These are phyloP conservation scores for Scorias spongiosa DNA, from an alignment of 2,329 filamentous ascomycete species.

Conservation along the genomic window DNA sequence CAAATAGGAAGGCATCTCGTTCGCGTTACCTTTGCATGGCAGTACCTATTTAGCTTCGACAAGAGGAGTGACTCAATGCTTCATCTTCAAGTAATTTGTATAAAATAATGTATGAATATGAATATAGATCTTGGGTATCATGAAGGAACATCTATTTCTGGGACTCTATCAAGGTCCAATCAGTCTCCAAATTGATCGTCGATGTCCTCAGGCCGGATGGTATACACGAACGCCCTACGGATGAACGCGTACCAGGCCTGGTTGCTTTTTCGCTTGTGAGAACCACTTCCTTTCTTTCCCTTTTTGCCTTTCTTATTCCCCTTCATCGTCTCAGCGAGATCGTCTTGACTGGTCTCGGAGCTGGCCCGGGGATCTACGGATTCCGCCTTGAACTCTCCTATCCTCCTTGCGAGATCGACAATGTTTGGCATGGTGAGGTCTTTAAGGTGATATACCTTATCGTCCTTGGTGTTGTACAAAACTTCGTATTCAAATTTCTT, in stretches of 20 bases:
- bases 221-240: conserved; percentile 63
- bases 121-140: conserved; percentile 4
- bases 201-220: conserved; percentile 50
- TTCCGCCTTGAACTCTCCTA: conserved; percentile 38
- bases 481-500: conserved; percentile 58
- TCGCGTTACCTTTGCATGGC: too few relatives aligned
- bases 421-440: conserved; percentile 78
- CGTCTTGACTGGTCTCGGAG: conserved; percentile 14
- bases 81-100: too few relatives aligned
- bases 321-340: conserved; percentile 12
- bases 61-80: too few relatives aligned
- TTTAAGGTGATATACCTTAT: conserved; percentile 56
- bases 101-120: neutral
- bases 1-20: too few relatives aligned
- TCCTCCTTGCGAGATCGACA: conserved; percentile 63
- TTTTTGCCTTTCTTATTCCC: conserved; percentile 18
- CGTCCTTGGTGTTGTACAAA: conserved; percentile 72
- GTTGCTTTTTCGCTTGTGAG: conserved; percentile 39
- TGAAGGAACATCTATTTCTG: neutral
- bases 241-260: conserved; percentile 68
- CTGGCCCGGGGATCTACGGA: conserved; percentile 16
- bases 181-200: conserved; percentile 23
- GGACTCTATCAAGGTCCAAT: conserved; percentile 1
- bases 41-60: too few relatives aligned
- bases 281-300: conserved; percentile 29